A percentile compares a stretch with the other conserved stretches of the same genome.
These are phyloP conservation scores for Cladosporium sp. DNA, from an alignment of 2,329 filamentous ascomycete genomes.

Conservation along the genomic window DNA sequence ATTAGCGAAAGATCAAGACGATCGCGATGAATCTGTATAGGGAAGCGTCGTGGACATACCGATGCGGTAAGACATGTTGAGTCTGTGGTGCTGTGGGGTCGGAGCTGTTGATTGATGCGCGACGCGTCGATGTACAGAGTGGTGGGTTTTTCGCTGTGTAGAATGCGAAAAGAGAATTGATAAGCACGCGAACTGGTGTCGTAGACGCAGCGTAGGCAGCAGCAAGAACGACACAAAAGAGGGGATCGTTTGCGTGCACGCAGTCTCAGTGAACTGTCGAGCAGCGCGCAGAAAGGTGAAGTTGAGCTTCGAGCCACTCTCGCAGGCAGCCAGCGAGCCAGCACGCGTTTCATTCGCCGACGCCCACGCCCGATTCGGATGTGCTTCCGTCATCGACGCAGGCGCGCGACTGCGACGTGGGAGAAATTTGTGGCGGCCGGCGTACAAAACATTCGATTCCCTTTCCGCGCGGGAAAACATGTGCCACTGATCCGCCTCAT, in stretches of 20 bases:
- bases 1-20: neutral
- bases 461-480: neutral
- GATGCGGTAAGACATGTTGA: conserved; percentile 26
- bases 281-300: neutral
- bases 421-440: conserved; percentile 4
- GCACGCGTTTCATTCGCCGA: neutral
- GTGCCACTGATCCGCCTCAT: neutral
- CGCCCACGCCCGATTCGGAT: neutral
- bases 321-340: neutral
- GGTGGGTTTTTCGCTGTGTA: no score
- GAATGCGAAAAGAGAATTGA: no score
- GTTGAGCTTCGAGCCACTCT: no score
- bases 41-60: conserved; percentile 16
- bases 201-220: no score
- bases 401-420: neutral
- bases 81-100: neutral
- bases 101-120: neutral
- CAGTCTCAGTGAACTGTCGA: no score
- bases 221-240: no score
- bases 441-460: neutral
- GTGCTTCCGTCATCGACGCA: neutral
- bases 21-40: neutral
- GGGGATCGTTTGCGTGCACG: no score
- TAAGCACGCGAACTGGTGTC: neutral
- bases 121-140: conserved; percentile 1